Base-by-base conservation (phyloP, 306 rosid genomes). In the Prunus persica region DNA sequence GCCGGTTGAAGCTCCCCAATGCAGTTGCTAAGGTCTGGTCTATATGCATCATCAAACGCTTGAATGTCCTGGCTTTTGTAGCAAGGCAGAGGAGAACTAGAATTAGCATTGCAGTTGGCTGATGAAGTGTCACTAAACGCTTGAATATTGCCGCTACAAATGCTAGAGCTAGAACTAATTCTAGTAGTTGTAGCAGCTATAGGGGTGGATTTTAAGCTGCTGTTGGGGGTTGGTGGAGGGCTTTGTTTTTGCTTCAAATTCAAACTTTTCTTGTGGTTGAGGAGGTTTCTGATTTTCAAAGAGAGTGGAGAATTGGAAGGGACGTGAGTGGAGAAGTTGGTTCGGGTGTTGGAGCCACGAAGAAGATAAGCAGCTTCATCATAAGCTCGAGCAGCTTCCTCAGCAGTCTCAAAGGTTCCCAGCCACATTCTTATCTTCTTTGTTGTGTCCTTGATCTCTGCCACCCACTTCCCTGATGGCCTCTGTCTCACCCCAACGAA, bases 401-500 rank as follows among this genome's bases (percentile, higher is more conserved):
- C 98, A 0, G 97, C 85, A 1, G 96, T 88, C 52, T 73, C 81
- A 22, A 84, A 91, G n/a, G 97, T 91, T 8, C 98, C 97, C 25
- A 93, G 87, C 98, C 98, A 93, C 87, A 93, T 73, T 47, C 97
- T 88, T 25, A 93, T 88, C 81, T 88, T 90, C 82, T 82, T 84
- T 6, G 92, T 82, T 16, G 97, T 89, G 88, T 93, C 98, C 84
- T 93, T 93, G 84, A 93, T 93, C 79, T 93, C 97, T 56, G 98
- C 91, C 11, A 93, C 97, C 97, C 97, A 93, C 87, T 89, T 93
- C 54, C 98, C 98, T 0, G 93, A 93, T 32, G 97, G 89, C 82
- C 98, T 87, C 67, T 93, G 96, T 70, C 98, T 86, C 61, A 93
- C 98, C 15, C 97, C 98, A 47, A 89, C 87, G 69, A 88, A 91